A percentile compares a stretch with the other conserved stretches of the same genome.
phyloP scores from a whole-genome alignment of 371 early-diverging fungal genomes.

The Umbelopsis sp. region DNA sequence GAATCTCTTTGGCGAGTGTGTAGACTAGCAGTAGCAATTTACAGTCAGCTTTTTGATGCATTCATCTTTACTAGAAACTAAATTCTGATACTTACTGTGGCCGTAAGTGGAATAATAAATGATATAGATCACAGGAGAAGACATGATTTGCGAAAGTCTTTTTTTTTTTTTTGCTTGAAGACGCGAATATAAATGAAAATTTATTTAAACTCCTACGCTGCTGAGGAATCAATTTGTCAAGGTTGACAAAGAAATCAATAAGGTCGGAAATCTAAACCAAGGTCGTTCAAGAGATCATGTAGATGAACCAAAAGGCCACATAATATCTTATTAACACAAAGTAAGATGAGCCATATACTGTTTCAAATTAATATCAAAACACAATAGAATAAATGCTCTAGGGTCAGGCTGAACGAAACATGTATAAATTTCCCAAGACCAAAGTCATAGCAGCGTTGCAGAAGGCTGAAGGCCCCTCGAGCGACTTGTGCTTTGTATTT shows the following conservation, averaged over 20 bases:
- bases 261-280: neutral
- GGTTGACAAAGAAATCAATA: neutral
- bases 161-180: neutral
- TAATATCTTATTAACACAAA: too few relatives aligned
- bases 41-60: neutral
- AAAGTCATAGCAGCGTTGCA: too few relatives aligned
- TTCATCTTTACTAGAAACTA: neutral
- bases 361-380: too few relatives aligned
- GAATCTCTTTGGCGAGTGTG: slow-evolving; percentile 58
- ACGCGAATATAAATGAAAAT: neutral
- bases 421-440: too few relatives aligned
- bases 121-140: neutral
- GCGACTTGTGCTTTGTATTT: too few relatives aligned
- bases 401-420: too few relatives aligned
- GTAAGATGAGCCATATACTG: too few relatives aligned
- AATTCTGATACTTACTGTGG: neutral
- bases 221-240: neutral
- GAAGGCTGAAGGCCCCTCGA: too few relatives aligned
- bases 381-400: too few relatives aligned
- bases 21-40: slow-evolving; percentile 38
- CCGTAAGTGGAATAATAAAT: slow-evolving; percentile 6
- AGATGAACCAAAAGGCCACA: neutral
- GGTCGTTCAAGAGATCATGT: neutral
- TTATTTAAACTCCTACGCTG: neutral
- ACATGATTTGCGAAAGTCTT: neutral